Evolutionary conservation across 306 rosid species (phyloP).

Genomic region (Acacia crassicarpa): DNA sequence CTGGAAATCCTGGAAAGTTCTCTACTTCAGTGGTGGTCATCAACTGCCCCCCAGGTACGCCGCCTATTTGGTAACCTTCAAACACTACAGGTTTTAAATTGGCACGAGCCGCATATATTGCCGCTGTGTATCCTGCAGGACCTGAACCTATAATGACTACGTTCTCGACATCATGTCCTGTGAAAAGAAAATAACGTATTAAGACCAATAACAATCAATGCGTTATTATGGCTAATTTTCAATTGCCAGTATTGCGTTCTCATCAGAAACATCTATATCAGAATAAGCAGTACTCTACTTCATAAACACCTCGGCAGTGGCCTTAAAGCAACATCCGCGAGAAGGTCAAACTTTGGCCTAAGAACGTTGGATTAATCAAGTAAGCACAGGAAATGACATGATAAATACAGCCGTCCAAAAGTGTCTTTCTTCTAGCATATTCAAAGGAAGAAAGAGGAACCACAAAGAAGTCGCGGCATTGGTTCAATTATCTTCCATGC

Average conservation of each 20-base stretch:
- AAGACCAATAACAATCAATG: conserved; percentile 4
- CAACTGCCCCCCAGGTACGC: conserved; percentile 95
- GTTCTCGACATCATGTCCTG: conserved; percentile 72
- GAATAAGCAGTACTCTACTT: neutral
- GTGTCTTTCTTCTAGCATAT: neutral
- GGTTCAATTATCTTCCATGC: neutral
- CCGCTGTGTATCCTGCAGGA: conserved; percentile 95
- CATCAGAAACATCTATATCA: neutral
- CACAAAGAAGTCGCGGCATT: neutral
- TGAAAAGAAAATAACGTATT: conserved; percentile 12
- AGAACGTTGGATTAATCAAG: neutral
- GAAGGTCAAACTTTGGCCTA: neutral
- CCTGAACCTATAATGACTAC: conserved; percentile 91
- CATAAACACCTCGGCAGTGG: neutral
- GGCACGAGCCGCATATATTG: conserved; percentile 93
- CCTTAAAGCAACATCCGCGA: conserved; percentile 39
- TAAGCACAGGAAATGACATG: neutral
- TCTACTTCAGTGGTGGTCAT: conserved; percentile 99
- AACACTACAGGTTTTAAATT: conserved; percentile 92
- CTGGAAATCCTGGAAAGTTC: conserved; percentile 96
- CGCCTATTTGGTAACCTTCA: conserved; percentile 92
- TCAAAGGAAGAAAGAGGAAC: conserved; percentile 13
- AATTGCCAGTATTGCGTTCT: neutral
- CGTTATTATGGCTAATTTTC: conserved; percentile 11
- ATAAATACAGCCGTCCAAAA: neutral